Conservation (phyloP, 2,329 filamentous ascomycete species). For the Colletotrichum limetticola region DNA sequence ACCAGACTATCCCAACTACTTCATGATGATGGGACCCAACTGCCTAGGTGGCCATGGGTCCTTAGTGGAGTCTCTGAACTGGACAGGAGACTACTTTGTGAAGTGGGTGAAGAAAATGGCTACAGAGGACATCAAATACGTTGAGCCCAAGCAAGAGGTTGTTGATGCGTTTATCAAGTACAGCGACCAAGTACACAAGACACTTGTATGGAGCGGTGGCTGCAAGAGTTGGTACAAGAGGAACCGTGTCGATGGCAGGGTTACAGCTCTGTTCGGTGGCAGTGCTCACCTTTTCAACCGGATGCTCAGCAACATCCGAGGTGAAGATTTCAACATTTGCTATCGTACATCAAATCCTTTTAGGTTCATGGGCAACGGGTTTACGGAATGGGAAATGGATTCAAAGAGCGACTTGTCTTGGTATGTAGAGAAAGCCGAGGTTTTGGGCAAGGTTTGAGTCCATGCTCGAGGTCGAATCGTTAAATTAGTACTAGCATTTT, state of each 20-base stretch:
- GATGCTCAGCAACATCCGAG: slow-evolving; percentile 50
- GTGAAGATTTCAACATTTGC: slow-evolving; percentile 59
- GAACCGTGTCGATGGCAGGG: slow-evolving; percentile 51
- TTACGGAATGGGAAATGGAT: slow-evolving; percentile 51
- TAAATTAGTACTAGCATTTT: neutral
- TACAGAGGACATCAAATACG: slow-evolving; percentile 40
- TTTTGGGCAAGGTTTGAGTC: neutral
- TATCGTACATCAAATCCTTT: slow-evolving; percentile 57
- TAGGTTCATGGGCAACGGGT: slow-evolving; percentile 60
- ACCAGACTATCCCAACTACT: slow-evolving; percentile 45
- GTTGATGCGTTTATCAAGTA: slow-evolving; percentile 51
- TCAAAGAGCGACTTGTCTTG: slow-evolving; percentile 42
- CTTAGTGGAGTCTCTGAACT: slow-evolving; percentile 35
- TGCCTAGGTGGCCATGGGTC: slow-evolving; percentile 33
- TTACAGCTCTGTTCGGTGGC: slow-evolving; percentile 57
- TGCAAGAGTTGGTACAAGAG: slow-evolving; percentile 62
- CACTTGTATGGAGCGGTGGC: slow-evolving; percentile 50
- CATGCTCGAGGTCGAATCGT: neutral
- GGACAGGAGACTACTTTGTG: slow-evolving; percentile 42
- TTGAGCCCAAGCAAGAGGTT: slow-evolving; percentile 46
- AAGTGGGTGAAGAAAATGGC: slow-evolving; percentile 39
- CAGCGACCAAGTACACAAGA: slow-evolving; percentile 54
- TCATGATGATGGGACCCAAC: slow-evolving; percentile 39
- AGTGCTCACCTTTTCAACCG: slow-evolving; percentile 50
- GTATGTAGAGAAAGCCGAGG: slow-evolving; percentile 39